These are phyloP conservation scores for Alternaria burnsii DNA, from an alignment of 2,329 filamentous ascomycete genomes.

Conservation along the genomic window DNA sequence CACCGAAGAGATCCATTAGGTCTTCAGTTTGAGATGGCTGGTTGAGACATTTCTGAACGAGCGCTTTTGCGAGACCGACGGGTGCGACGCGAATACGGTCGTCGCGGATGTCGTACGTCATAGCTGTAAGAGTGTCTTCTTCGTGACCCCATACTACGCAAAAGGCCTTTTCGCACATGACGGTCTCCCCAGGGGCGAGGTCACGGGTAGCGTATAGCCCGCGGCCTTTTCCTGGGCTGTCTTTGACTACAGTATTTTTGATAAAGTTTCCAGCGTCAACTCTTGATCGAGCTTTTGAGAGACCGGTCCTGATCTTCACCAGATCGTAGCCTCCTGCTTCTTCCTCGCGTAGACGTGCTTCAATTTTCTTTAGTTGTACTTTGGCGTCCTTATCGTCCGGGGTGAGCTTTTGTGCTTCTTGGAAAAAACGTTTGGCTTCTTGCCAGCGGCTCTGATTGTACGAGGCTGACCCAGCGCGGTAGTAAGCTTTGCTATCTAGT, in stretches of 20 bases:
- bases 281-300: slow-evolving; percentile 55
- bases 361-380: slow-evolving; percentile 29
- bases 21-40: slow-evolving; percentile 50
- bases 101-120: slow-evolving; percentile 56
- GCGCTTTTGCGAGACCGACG: slow-evolving; percentile 28
- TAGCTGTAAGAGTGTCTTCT: slow-evolving; percentile 52
- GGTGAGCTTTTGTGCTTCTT: slow-evolving; percentile 41
- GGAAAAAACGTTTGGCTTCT: slow-evolving; percentile 49
- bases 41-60: slow-evolving; percentile 59
- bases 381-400: slow-evolving; percentile 48
- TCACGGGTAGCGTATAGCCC: slow-evolving; percentile 62
- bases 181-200: slow-evolving; percentile 60
- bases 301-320: slow-evolving; percentile 40
- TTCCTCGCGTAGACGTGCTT: slow-evolving; percentile 48
- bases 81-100: slow-evolving; percentile 36
- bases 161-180: slow-evolving; percentile 67
- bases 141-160: slow-evolving; percentile 55
- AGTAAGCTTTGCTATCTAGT: slow-evolving; percentile 55
- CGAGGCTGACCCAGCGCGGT: slow-evolving; percentile 56
- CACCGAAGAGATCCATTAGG: slow-evolving; percentile 46
- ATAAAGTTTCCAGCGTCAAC: slow-evolving; percentile 61
- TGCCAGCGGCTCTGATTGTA: slow-evolving; percentile 55
- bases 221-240: slow-evolving; percentile 54
- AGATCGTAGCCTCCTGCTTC: slow-evolving; percentile 51
- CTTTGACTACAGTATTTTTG: slow-evolving; percentile 53